Evolutionary conservation across 176 grass and related monocot genomes (phyloP).

Genomic region (Ananas comosus): DNA sequence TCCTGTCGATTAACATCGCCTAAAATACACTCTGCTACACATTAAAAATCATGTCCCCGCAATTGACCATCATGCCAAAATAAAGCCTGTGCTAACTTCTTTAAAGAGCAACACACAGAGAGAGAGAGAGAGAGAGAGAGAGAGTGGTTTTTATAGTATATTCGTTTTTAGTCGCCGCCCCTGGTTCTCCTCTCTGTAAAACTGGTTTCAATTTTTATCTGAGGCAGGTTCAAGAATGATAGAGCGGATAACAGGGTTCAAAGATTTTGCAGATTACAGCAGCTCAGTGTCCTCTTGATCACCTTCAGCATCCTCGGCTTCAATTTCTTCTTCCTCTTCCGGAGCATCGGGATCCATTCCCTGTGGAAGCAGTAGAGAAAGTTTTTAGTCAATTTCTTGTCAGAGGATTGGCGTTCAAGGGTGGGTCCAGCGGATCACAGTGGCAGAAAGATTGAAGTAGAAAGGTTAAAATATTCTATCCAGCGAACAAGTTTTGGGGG

Average conservation of each 20-base stretch:
- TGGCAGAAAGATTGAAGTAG: neutral
- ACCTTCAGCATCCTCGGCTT: constrained; percentile 61
- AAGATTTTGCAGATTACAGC: constrained; percentile 24
- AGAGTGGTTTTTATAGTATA: too few relatives aligned
- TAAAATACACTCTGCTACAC: too few relatives aligned
- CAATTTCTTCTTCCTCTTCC: constrained; percentile 86
- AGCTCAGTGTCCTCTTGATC: constrained; percentile 78
- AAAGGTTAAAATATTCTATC: neutral
- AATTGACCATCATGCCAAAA: too few relatives aligned
- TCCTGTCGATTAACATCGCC: too few relatives aligned
- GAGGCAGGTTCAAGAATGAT: too few relatives aligned
- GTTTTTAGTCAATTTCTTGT: neutral
- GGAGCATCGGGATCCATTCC: constrained; percentile 93
- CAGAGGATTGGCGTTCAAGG: neutral
- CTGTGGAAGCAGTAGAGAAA: constrained; percentile 17
- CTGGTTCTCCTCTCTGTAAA: too few relatives aligned
- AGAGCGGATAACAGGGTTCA: neutral
- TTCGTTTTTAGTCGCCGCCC: too few relatives aligned
- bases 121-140: too few relatives aligned
- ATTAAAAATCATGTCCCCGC: too few relatives aligned
- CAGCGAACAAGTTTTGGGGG: neutral
- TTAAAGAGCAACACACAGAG: too few relatives aligned
- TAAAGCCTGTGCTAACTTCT: too few relatives aligned
- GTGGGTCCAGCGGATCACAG: neutral
- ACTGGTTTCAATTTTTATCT: too few relatives aligned